These are phyloP conservation scores for Paspalum notatum DNA, from an alignment of 176 grass and related monocot genomes.

Conservation along the genomic window DNA sequence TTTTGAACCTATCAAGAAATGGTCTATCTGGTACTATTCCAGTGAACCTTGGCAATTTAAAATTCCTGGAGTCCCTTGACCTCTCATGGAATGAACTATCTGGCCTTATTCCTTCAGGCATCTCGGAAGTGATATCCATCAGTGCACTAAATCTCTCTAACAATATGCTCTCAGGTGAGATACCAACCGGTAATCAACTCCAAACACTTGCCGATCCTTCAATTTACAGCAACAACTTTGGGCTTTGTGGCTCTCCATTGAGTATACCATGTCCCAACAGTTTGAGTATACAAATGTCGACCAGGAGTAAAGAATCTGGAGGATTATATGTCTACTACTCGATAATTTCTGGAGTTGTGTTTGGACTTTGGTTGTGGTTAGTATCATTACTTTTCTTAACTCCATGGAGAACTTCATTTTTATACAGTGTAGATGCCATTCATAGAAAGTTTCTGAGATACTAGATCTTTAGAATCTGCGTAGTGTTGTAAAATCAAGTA, in stretches of 20 bases:
- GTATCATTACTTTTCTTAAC: conserved; percentile 28
- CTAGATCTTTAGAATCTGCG: background rate
- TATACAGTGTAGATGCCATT: background rate
- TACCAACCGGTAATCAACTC: conserved; percentile 46
- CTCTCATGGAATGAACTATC: conserved; percentile 44
- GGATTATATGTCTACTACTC: conserved; percentile 1
- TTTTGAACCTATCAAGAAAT: conserved; percentile 44
- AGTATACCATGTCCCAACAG: background rate
- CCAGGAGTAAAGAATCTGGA: conserved; percentile 15
- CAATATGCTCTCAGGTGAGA: conserved; percentile 31
- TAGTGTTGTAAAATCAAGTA: background rate
- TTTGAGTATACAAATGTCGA: background rate
- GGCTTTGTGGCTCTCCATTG: conserved; percentile 36
- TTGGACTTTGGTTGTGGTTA: conserved; percentile 37
- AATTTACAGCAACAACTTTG: conserved; percentile 42
- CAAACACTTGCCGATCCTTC: conserved; percentile 41
- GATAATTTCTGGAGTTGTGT: conserved; percentile 18
- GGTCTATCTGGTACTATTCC: conserved; percentile 7
- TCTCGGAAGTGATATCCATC: conserved; percentile 25
- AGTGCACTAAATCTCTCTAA: conserved; percentile 32
- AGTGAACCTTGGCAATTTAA: conserved; percentile 20
- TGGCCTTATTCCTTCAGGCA: conserved; percentile 30
- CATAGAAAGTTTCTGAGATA: background rate
- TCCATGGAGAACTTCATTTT: background rate
- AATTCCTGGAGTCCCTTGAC: conserved; percentile 38